Evolutionary conservation across 192 early-diverging fungal species (phyloP).

Genomic region (Podila clonocystis): DNA sequence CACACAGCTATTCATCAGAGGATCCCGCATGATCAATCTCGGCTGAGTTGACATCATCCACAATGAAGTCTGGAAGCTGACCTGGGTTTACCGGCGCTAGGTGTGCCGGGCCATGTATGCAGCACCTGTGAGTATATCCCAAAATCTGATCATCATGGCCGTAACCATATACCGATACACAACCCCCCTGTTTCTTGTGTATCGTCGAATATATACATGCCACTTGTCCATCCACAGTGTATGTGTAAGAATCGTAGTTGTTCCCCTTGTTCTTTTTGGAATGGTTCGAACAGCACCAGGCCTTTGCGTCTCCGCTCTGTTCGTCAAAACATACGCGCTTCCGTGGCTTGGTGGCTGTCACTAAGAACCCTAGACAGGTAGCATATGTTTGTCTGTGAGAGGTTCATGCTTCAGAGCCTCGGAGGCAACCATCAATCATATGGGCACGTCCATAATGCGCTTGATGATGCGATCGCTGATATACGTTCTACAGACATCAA

Average conservation of each 20-base stretch:
- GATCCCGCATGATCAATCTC: too few relatives aligned
- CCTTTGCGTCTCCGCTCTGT: neutral
- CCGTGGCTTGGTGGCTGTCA: neutral
- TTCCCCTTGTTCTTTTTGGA: constrained; percentile 2
- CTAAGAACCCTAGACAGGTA: constrained; percentile 3
- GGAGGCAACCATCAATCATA: constrained; percentile 13
- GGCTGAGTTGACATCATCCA: too few relatives aligned
- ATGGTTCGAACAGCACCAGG: constrained; percentile 18
- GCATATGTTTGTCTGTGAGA: constrained; percentile 10
- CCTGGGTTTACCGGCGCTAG: neutral
- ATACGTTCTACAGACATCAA: constrained; percentile 8
- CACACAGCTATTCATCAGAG: too few relatives aligned
- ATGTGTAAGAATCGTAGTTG: neutral
- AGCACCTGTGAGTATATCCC: neutral
- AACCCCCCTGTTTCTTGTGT: too few relatives aligned
- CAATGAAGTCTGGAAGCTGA: too few relatives aligned
- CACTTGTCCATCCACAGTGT: constrained; percentile 11
- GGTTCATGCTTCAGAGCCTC: constrained; percentile 24
- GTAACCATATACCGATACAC: neutral
- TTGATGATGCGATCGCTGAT: constrained; percentile 11
- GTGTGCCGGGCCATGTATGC: neutral
- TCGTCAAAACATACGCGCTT: neutral
- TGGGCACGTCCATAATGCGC: constrained; percentile 17
- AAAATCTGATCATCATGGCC: neutral
- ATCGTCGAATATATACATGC: constrained; percentile 8